Conservation (phyloP, 495 filamentous ascomycete species). For the Hypoxylon trugodes region DNA sequence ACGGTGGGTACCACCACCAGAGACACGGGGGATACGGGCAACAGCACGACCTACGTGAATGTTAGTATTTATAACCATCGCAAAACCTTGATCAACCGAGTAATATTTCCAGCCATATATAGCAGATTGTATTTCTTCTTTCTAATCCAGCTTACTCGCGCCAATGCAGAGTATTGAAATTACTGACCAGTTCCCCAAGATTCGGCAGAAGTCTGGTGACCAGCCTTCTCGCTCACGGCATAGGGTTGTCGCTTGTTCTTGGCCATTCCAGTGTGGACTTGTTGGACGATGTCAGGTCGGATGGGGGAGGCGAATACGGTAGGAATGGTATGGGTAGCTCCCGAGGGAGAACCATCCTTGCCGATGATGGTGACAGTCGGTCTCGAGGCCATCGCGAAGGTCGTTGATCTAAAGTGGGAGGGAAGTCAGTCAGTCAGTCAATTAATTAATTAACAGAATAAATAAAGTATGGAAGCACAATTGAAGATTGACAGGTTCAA, state of each 20-base stretch:
- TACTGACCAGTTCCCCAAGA: conserved; percentile 99
- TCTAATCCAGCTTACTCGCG: conserved; percentile 5
- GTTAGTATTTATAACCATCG: conserved; percentile 40
- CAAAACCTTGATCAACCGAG: not conserved
- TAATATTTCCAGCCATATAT: not conserved
- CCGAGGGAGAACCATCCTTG: conserved; percentile 89
- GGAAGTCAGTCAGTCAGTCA: conserved; percentile 20
- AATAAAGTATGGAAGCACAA: not conserved
- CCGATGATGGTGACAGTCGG: conserved; percentile 94
- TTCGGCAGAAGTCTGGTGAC: conserved; percentile 99
- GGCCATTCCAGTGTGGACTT: conserved; percentile 98
- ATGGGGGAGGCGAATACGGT: conserved; percentile 95
- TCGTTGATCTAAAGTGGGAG: conserved; percentile 33
- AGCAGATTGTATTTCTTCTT: no score
- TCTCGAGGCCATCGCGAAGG: conserved; percentile 83
- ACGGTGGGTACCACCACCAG: conserved; percentile 99
- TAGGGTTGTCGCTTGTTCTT: conserved; percentile 99
- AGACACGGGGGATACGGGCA: conserved; percentile 99
- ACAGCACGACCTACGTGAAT: conserved; percentile 85
- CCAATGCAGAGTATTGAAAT: conserved; percentile 4
- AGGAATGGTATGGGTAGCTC: conserved; percentile 86
- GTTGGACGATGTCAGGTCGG: conserved; percentile 98
- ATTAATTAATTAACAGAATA: conserved; percentile 7
- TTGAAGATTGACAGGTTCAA: not conserved
- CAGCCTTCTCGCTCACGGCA: conserved; percentile 99